These are phyloP conservation scores for Psilocybe cubensis DNA, from an alignment of 768 basidiomycete species.

Conservation along the genomic window DNA sequence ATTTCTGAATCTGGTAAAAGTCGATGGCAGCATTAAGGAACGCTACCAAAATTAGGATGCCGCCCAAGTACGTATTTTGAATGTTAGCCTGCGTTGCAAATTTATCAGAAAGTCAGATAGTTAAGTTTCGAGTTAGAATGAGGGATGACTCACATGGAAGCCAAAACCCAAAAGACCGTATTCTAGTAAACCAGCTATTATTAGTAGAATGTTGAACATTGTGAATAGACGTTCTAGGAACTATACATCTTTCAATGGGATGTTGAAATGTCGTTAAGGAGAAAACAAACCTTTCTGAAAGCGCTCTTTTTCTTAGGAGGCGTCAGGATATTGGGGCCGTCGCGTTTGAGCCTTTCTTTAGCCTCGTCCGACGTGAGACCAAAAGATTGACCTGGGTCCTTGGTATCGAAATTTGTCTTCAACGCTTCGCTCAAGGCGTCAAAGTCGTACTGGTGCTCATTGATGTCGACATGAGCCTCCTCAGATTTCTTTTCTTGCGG, in stretches of 20 bases:
- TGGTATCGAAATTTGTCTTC: constrained; percentile 52
- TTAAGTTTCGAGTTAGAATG: constrained; percentile 2
- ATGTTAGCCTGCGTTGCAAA: constrained; percentile 49
- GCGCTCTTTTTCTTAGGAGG: constrained; percentile 72
- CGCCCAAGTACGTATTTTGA: constrained; percentile 70
- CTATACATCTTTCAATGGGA: constrained; percentile 34
- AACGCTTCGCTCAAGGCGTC: constrained; percentile 42
- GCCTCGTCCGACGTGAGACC: constrained; percentile 61
- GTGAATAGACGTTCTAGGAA: constrained; percentile 66
- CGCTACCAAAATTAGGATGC: constrained; percentile 67
- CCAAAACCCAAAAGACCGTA: constrained; percentile 66
- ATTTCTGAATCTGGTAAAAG: constrained; percentile 74
- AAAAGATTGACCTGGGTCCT: constrained; percentile 51
- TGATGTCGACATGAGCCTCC: constrained; percentile 55
- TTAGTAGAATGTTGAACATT: constrained; percentile 70
- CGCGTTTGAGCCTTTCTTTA: constrained; percentile 50
- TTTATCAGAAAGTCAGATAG: constrained; percentile 1
- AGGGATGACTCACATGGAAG: constrained; percentile 47
- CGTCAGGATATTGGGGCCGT: constrained; percentile 67
- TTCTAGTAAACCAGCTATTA: constrained; percentile 67
- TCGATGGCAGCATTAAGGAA: constrained; percentile 75
- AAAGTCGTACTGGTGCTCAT: constrained; percentile 55
- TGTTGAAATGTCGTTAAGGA: background rate
- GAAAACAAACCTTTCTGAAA: constrained; percentile 53
- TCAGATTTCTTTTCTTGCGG: constrained; percentile 41